A percentile compares a stretch with the other conserved stretches of the same genome.
phyloP scores from a whole-genome alignment of 1,284 basidiomycete species.

The Athelia sp. region DNA sequence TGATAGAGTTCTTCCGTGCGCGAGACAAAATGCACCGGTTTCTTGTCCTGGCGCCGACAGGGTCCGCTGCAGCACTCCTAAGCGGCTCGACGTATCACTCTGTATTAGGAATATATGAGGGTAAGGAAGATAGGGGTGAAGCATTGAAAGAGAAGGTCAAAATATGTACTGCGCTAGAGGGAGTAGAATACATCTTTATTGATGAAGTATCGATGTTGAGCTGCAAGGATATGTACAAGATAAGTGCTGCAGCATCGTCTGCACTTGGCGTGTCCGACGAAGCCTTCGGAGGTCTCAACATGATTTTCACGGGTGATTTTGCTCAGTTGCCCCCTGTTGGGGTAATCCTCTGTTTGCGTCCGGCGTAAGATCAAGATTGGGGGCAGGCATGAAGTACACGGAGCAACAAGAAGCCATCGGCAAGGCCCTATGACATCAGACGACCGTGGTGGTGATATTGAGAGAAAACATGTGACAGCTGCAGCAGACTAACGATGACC shows the following conservation, averaged over 20 bases:
- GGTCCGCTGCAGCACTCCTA: slow-evolving; percentile 28
- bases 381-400: neutral
- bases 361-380: slow-evolving; percentile 7
- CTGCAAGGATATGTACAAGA: slow-evolving; percentile 21
- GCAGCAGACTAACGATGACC: slow-evolving; percentile 3
- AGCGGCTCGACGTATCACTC: slow-evolving; percentile 34
- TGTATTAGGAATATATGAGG: slow-evolving; percentile 19
- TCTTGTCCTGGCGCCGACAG: slow-evolving; percentile 29
- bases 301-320: slow-evolving; percentile 17
- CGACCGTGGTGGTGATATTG: slow-evolving; percentile 26
- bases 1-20: slow-evolving; percentile 21
- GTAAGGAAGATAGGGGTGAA: neutral
- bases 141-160: neutral
- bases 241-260: slow-evolving; percentile 3
- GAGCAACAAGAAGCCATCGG: slow-evolving; percentile 20
- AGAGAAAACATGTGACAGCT: slow-evolving; percentile 30
- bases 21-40: slow-evolving; percentile 21
- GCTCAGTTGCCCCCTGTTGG: slow-evolving; percentile 12
- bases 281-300: slow-evolving; percentile 10
- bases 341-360: slow-evolving; percentile 14
- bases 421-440: slow-evolving; percentile 25
- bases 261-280: too few species aligned
- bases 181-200: slow-evolving; percentile 29
- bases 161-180: slow-evolving; percentile 12
- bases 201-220: slow-evolving; percentile 34